phyloP scores from a whole-genome alignment of 768 basidiomycete species.

The Leccinum ochraceum region DNA sequence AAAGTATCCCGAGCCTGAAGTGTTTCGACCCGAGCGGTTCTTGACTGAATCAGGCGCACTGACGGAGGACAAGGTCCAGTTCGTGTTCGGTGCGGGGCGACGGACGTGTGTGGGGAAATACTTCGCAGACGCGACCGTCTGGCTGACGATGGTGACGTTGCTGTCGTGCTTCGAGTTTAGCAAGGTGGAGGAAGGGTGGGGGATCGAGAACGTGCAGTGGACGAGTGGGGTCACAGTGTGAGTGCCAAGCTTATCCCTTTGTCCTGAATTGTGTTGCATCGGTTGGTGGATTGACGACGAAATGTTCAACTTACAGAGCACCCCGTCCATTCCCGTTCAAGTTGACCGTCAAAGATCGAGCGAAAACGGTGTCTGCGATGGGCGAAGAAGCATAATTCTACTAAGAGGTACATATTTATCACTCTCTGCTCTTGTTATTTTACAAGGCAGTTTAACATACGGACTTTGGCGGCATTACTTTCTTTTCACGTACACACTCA shows the following conservation, averaged over 20 bases:
- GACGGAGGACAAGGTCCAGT: constrained; percentile 2
- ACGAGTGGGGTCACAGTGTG: constrained; percentile 4
- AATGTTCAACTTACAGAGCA: not conserved
- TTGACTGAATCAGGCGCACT: not conserved
- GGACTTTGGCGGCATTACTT: not conserved
- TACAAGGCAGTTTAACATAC: not conserved
- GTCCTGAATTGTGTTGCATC: not conserved
- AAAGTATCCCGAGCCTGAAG: constrained; percentile 5
- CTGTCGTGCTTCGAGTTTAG: constrained; percentile 10
- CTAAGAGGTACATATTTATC: not conserved
- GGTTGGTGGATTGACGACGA: not conserved
- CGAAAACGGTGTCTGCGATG: not conserved
- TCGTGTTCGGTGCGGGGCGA: constrained; percentile 3
- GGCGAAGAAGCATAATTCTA: not conserved
- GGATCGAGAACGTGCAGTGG: constrained; percentile 3
- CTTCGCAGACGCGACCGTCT: constrained; percentile 4
- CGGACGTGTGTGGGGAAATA: constrained; percentile 3
- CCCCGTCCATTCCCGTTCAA: constrained; percentile 9
- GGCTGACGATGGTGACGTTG: constrained; percentile 7
- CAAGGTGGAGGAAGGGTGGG: constrained; percentile 5
- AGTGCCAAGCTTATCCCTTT: not conserved
- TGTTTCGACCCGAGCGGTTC: constrained; percentile 7
- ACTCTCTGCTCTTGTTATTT: not conserved
- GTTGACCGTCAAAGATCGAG: not conserved
- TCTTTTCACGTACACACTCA: not conserved